phyloP scores from a whole-genome alignment of 352 stramenopile species.

The Albugo laibachii region DNA sequence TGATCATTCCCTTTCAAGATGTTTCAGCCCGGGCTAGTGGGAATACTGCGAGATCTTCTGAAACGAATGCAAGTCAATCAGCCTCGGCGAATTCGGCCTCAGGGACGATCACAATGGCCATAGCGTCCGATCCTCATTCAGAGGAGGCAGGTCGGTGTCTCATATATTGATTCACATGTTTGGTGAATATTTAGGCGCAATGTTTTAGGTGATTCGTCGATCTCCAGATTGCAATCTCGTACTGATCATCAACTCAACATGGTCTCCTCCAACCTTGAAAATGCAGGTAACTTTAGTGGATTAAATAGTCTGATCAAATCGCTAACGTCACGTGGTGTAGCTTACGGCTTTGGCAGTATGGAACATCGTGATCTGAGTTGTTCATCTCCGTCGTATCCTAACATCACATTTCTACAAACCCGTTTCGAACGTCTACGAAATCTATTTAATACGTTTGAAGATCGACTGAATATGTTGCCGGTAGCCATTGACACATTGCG shows the following conservation, averaged over 20 bases:
- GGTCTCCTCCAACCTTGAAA: conserved; percentile 21
- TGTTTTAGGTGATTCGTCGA: too few relatives aligned
- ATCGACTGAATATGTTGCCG: too few relatives aligned
- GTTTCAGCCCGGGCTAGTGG: not conserved
- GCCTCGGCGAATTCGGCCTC: not conserved
- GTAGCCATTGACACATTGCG: too few relatives aligned
- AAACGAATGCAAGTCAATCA: not conserved
- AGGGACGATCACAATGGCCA: not conserved
- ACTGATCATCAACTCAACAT: conserved; percentile 16
- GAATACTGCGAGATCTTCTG: not conserved
- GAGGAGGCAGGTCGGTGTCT: not conserved
- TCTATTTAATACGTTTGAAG: too few relatives aligned
- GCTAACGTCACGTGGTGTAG: conserved; percentile 2
- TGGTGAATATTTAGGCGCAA: too few relatives aligned
- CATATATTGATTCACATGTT: not conserved
- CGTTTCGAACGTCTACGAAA: too few relatives aligned
- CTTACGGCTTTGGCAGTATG: conserved; percentile 8
- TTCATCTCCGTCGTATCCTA: too few relatives aligned
- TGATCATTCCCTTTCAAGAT: conserved; percentile 25
- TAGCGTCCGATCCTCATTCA: not conserved
- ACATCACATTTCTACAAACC: too few relatives aligned
- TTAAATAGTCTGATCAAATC: not conserved
- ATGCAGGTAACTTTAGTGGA: conserved; percentile 7
- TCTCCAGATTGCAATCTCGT: conserved; percentile 14
- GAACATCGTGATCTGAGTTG: not conserved